Evolutionary conservation across 805 yeast genomes (phyloP).

Genomic region (Alloascoidea africana): DNA sequence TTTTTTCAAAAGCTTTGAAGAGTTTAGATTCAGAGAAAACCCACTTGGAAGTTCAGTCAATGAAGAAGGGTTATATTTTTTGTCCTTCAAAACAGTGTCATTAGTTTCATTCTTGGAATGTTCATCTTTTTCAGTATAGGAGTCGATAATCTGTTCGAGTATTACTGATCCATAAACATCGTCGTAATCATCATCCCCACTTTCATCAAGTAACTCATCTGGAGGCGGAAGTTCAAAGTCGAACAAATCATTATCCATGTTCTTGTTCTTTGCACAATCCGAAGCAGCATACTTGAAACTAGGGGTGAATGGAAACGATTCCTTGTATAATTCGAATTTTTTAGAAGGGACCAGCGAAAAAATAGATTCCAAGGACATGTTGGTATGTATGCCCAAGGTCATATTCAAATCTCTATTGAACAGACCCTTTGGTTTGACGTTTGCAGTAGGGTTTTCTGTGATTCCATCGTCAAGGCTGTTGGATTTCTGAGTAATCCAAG

Average conservation of each 20-base stretch:
- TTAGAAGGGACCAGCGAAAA: not conserved
- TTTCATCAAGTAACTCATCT: not conserved
- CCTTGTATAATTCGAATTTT: not conserved
- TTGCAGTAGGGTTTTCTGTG: not conserved
- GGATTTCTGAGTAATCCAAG: slow-evolving; percentile 42
- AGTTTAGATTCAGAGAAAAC: not conserved
- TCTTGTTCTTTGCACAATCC: too few relatives aligned
- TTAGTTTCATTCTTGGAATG: not conserved
- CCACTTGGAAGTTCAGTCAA: not conserved
- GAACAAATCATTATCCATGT: not conserved
- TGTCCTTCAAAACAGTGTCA: not conserved
- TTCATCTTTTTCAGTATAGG: not conserved
- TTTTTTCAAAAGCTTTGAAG: not conserved
- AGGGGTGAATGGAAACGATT: not conserved
- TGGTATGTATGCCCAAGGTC: not conserved
- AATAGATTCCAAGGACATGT: not conserved
- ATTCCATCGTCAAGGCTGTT: not conserved
- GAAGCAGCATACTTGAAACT: too few relatives aligned
- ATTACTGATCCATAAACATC: not conserved
- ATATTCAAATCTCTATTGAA: not conserved
- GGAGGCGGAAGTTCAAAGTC: too few relatives aligned
- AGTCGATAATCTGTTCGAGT: not conserved
- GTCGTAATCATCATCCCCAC: not conserved
- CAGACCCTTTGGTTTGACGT: not conserved
- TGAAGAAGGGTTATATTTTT: not conserved